A percentile compares a stretch with the other conserved stretches of the same genome.
Evolutionary conservation across 1,284 basidiomycete species (phyloP).

Genomic region (Neolentinus lepideus): DNA sequence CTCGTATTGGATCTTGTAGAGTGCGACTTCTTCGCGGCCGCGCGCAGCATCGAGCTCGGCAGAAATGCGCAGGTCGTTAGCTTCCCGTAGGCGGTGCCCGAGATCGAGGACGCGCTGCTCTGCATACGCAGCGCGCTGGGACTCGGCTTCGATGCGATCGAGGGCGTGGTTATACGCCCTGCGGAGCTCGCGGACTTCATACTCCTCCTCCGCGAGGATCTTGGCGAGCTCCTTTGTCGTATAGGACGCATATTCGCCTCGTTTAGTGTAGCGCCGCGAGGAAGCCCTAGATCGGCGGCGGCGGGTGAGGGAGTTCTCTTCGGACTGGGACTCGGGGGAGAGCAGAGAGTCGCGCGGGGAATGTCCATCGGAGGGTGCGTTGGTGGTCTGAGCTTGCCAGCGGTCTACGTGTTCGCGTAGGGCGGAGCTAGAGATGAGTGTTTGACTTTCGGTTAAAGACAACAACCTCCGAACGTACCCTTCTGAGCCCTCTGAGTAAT

Average conservation of each 20-base stretch:
- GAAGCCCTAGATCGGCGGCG: neutral
- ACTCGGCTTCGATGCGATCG: slow-evolving; percentile 30
- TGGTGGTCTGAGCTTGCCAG: neutral
- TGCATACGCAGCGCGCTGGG: slow-evolving; percentile 31
- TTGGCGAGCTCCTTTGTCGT: neutral
- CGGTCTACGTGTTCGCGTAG: neutral
- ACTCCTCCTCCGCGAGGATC: neutral
- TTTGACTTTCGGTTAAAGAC: neutral
- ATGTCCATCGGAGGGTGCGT: neutral
- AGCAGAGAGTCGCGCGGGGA: neutral
- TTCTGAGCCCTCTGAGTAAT: slow-evolving; percentile 1
- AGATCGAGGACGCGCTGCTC: slow-evolving; percentile 34
- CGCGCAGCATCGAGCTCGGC: slow-evolving; percentile 37
- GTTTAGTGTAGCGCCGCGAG: neutral
- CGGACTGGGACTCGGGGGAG: neutral
- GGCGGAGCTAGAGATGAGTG: neutral
- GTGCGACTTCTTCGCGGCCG: slow-evolving; percentile 36
- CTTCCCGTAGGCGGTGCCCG: slow-evolving; percentile 28
- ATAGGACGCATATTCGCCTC: neutral
- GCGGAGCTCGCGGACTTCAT: neutral
- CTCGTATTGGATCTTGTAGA: slow-evolving; percentile 46
- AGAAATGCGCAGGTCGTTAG: slow-evolving; percentile 34
- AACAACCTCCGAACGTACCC: neutral
- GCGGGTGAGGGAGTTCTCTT: neutral
- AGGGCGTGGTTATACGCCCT: neutral